Base-by-base conservation (phyloP, 768 basidiomycete species). In the Nidularia sp. region DNA sequence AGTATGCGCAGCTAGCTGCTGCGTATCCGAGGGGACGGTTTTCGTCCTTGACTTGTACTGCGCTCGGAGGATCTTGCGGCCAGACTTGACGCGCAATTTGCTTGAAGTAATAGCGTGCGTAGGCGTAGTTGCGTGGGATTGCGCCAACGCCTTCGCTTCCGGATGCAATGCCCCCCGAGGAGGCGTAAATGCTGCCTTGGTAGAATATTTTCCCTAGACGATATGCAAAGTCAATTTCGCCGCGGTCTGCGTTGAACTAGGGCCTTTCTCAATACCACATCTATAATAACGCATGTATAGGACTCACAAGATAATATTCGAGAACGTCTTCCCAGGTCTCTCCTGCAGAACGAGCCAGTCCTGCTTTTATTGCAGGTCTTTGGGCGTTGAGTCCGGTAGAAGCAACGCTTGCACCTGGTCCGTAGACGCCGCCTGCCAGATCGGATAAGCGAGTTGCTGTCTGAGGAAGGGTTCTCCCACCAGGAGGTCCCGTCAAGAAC, bases 131-230 rank as follows among this genome's bases (percentile, higher is more conserved):
- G 44, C 88, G 83, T 1, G 86, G 83, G 9, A 97, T 80, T n/a
- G 84, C 84, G 6, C 92, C 93, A 29, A 93, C 93, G n/a, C 91
- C 91, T 70, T 96, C 92, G 25, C 90, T 89, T 12, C 93, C 92
- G 1, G 90, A 93, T 2, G 79, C 82, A 39, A 90, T 84, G 7
- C 96, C 95, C 2, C 93, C 93, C 10, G 76, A 67, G 7, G 82
- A 73, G 4, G 81, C 77, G 62, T 97, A 98, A 34, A 98, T 88
- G 53, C 90, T 93, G 13, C 97, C 97, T 63, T 94, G 90, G 63
- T 99, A 98, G 70, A 88, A 96, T 7, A 98, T 90, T 69, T 92
- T 88, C n/a, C 93, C 97, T 2, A 98, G 79, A 12, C 91, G 84
- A 67, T 90, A 93, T 2, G 93, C 93, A 65, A 92, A 96, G 56